These are phyloP conservation scores for Carallia brachiata DNA, from an alignment of 345 rosid genomes.

Conservation along the genomic window DNA sequence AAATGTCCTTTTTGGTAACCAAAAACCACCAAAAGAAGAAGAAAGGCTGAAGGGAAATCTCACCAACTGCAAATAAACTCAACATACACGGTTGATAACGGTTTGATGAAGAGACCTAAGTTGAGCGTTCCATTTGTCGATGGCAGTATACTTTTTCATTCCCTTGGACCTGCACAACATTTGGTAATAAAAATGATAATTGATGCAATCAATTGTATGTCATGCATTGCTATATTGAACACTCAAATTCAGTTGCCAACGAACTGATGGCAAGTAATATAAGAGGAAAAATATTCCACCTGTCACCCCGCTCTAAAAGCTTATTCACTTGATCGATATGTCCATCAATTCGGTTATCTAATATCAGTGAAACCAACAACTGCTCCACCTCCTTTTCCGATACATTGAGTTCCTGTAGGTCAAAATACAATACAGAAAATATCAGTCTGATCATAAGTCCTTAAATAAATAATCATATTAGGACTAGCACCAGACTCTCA, in stretches of 20 bases:
- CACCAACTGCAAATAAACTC: constrained; percentile 14
- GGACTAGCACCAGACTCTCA: no score
- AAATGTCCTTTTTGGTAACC: no score
- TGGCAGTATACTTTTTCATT: constrained; percentile 82
- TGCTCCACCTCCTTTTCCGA: constrained; percentile 96
- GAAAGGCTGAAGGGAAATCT: no score
- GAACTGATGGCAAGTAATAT: background rate
- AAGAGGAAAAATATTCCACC: constrained; percentile 30
- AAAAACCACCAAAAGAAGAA: no score
- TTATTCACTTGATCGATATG: constrained; percentile 98
- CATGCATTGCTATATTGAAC: background rate
- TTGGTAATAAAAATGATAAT: background rate
- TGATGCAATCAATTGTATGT: background rate
- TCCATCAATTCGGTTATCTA: constrained; percentile 90
- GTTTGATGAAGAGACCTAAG: constrained; percentile 68
- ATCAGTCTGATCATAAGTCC: background rate
- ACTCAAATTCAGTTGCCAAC: constrained; percentile 15
- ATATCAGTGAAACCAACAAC: constrained; percentile 76
- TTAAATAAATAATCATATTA: no score
- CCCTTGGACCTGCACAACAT: constrained; percentile 69
- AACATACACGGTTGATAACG: constrained; percentile 69
- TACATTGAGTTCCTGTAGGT: constrained; percentile 77
- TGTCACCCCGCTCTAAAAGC: constrained; percentile 82
- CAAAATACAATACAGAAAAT: background rate
- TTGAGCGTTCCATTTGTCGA: constrained; percentile 96